phyloP scores from a whole-genome alignment of 129 eudicot genomes.

The sunflower (Helianthus annuus) region DNA sequence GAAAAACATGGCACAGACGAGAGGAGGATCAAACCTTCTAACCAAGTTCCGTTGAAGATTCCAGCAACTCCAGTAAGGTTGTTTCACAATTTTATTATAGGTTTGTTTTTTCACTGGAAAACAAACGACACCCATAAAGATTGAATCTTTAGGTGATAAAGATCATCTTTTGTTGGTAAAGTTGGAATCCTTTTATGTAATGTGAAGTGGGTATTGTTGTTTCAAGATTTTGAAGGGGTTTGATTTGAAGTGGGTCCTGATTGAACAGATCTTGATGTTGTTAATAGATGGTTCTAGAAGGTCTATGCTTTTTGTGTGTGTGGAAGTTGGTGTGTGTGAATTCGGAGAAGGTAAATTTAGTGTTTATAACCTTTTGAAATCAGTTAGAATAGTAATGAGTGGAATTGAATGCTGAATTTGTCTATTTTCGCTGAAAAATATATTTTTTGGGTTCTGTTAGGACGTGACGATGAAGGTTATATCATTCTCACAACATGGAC shows the following conservation, averaged over 20 bases:
- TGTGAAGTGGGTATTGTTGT: constrained; percentile 17
- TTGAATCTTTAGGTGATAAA: constrained; percentile 10
- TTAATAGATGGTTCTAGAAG: constrained; percentile 45
- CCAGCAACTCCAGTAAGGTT: too few relatives aligned
- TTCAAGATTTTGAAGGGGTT: constrained; percentile 31
- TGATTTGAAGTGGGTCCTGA: constrained; percentile 63
- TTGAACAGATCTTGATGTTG: constrained; percentile 54
- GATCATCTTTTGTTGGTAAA: constrained; percentile 4
- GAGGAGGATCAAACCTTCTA: too few relatives aligned
- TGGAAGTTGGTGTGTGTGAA: too few relatives aligned
- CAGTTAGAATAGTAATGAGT: background rate
- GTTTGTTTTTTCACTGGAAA: constrained; percentile 28
- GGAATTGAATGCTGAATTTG: background rate
- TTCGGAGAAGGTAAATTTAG: constrained; percentile 57
- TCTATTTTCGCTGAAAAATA: background rate
- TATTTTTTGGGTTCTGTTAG: constrained; percentile 33
- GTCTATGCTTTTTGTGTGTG: constrained; percentile 26
- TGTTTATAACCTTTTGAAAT: background rate
- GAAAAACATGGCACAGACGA: too few relatives aligned
- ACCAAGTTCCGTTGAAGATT: too few relatives aligned
- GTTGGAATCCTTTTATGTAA: background rate
- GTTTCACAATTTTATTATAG: too few relatives aligned
- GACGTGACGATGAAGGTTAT: constrained; percentile 76
- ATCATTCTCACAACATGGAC: constrained; percentile 65
- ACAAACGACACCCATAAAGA: background rate